Percentiles rank a stretch among this genome's conserved stretches.
Conservation (phyloP, 1,284 basidiomycete species). For the Pyrrhoderma noxium region DNA sequence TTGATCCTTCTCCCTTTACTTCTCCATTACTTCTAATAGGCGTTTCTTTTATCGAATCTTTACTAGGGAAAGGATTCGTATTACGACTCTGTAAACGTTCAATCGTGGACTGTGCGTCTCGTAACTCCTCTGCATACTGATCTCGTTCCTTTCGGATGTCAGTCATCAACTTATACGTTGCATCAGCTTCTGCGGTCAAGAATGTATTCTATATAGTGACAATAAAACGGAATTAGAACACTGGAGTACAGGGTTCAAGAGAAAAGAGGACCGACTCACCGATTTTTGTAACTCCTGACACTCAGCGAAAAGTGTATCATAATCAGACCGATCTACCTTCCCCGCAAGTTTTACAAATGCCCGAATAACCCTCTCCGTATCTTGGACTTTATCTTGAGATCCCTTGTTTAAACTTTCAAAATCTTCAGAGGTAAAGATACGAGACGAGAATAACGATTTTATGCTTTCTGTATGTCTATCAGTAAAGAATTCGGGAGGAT, state of each 20-base stretch:
- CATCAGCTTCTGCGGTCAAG: slow-evolving; percentile 45
- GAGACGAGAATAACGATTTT: slow-evolving; percentile 19
- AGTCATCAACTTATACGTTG: slow-evolving; percentile 51
- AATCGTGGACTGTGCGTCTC: slow-evolving; percentile 59
- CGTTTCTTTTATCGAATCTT: slow-evolving; percentile 26
- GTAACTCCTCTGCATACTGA: slow-evolving; percentile 48
- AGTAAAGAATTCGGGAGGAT: slow-evolving; percentile 6
- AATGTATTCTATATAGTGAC: slow-evolving; percentile 42
- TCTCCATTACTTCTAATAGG: slow-evolving; percentile 42
- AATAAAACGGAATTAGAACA: neutral
- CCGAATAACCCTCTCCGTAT: slow-evolving; percentile 53
- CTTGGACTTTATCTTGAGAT: slow-evolving; percentile 48
- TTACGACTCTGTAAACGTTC: slow-evolving; percentile 67
- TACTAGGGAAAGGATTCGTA: slow-evolving; percentile 39
- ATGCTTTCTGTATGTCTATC: slow-evolving; percentile 11
- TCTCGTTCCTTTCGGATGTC: slow-evolving; percentile 51
- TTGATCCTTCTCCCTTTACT: slow-evolving; percentile 34
- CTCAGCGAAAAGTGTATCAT: slow-evolving; percentile 35
- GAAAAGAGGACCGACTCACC: slow-evolving; percentile 33
- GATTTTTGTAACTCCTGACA: slow-evolving; percentile 54
- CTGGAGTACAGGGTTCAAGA: slow-evolving; percentile 11
- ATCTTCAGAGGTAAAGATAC: slow-evolving; percentile 11
- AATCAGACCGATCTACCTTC: slow-evolving; percentile 26
- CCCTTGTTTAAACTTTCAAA: slow-evolving; percentile 19
- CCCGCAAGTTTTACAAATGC: slow-evolving; percentile 41